These are phyloP conservation scores for Lachnellula occidentalis DNA, from an alignment of 2,329 filamentous ascomycete genomes.

Conservation along the genomic window DNA sequence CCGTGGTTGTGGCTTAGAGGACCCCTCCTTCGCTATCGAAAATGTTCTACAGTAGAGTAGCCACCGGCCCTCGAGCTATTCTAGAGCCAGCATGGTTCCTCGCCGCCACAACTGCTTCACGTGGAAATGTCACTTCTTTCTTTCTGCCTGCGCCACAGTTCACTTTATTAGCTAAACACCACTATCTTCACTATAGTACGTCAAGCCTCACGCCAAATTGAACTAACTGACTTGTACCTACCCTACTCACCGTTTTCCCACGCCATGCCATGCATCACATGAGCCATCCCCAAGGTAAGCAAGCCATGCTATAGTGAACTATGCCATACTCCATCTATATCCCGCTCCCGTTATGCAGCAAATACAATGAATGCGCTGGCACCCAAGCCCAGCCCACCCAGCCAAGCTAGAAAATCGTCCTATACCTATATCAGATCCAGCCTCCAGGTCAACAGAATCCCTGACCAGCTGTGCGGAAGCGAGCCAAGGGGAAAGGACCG, in stretches of 20 bases:
- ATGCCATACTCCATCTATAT: too few relatives aligned
- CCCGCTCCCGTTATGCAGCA: not conserved
- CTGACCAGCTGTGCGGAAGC: constrained; percentile 5
- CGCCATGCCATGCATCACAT: too few relatives aligned
- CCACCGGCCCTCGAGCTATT: not conserved
- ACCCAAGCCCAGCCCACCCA: not conserved
- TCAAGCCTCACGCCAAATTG: constrained; percentile 7
- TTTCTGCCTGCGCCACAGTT: not conserved
- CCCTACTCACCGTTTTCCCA: too few relatives aligned
- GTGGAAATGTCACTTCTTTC: not conserved
- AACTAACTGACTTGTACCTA: not conserved
- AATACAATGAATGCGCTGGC: constrained; percentile 7
- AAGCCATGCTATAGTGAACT: too few relatives aligned
- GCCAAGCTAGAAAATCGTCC: not conserved
- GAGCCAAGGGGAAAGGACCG: not conserved
- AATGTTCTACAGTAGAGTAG: too few relatives aligned
- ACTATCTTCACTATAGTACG: not conserved
- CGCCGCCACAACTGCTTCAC: constrained; percentile 7
- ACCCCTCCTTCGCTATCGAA: not conserved
- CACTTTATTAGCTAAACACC: too few relatives aligned
- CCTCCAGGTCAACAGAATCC: not conserved
- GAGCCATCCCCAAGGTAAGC: too few relatives aligned
- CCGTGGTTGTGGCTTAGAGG: not conserved
- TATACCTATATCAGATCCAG: too few relatives aligned
- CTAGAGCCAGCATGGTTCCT: not conserved